Percentiles rank a stretch among this genome's conserved stretches.
Evolutionary conservation across 768 basidiomycete species (phyloP).

Genomic region (Hygrophorus pudorinus): DNA sequence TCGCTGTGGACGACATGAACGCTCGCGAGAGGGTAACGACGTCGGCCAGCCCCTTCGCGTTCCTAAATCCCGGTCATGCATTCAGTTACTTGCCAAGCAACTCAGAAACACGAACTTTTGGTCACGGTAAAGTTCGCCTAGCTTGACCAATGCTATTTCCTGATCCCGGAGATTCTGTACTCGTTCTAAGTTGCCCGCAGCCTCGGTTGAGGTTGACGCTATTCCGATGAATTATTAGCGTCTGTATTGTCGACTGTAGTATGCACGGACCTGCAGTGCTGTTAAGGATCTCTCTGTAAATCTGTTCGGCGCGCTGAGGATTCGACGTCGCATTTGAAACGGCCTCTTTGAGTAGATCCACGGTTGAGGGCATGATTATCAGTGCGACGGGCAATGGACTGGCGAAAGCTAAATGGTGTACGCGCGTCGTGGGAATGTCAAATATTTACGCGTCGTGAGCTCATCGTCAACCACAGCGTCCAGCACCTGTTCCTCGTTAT

Average conservation of each 20-base stretch:
- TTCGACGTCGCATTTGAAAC: slow-evolving; percentile 32
- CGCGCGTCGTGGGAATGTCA: slow-evolving; percentile 26
- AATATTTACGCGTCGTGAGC: no score
- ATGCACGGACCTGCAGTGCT: slow-evolving; percentile 24
- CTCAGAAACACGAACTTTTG: slow-evolving; percentile 47
- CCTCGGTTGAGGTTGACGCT: no score
- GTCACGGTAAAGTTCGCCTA: slow-evolving; percentile 82
- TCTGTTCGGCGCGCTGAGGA: slow-evolving; percentile 53
- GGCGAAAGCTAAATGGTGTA: no score
- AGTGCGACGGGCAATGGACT: no score
- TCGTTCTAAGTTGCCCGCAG: slow-evolving; percentile 28
- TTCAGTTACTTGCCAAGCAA: neutral
- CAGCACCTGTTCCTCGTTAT: no score
- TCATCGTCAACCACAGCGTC: no score
- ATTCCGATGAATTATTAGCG: no score
- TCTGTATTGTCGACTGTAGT: neutral
- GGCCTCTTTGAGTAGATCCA: slow-evolving; percentile 51
- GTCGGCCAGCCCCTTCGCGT: slow-evolving; percentile 76
- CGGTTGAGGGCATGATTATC: no score
- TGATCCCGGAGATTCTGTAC: slow-evolving; percentile 66
- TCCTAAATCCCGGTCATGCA: slow-evolving; percentile 33
- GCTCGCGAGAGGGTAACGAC: slow-evolving; percentile 75
- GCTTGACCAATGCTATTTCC: slow-evolving; percentile 74
- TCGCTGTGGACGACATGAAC: slow-evolving; percentile 91
- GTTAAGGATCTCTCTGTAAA: slow-evolving; percentile 65